phyloP scores from a whole-genome alignment of 2,329 filamentous ascomycete species.

The Botrytis cinerea region DNA sequence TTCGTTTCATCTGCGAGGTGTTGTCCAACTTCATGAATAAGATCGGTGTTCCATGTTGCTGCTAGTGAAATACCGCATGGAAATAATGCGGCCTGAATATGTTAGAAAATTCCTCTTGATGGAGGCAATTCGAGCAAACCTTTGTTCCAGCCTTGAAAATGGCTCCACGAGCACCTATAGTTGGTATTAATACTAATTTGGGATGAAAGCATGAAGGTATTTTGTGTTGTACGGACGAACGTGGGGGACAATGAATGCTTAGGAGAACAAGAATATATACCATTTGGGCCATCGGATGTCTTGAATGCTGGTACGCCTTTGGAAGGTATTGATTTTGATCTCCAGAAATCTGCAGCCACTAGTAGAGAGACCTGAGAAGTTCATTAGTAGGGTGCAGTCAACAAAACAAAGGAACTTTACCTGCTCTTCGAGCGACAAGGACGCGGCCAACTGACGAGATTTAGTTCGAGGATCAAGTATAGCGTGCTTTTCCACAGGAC shows the following conservation, averaged over 20 bases:
- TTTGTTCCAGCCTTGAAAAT: slow-evolving; percentile 69
- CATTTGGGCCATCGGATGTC: slow-evolving; percentile 70
- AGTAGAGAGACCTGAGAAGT: slow-evolving; percentile 55
- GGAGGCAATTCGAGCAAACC: slow-evolving; percentile 42
- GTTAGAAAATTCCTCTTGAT: slow-evolving; percentile 21
- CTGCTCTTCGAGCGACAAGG: slow-evolving; percentile 41
- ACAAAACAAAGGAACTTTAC: slow-evolving; percentile 27
- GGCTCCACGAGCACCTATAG: slow-evolving; percentile 56
- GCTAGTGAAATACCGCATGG: slow-evolving; percentile 78
- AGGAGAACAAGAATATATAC: slow-evolving; percentile 36
- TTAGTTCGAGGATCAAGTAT: slow-evolving; percentile 31
- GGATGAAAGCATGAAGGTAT: background rate
- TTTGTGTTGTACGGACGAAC: background rate
- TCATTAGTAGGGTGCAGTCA: slow-evolving; percentile 22
- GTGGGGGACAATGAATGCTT: background rate
- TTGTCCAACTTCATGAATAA: slow-evolving; percentile 69
- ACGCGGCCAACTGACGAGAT: slow-evolving; percentile 35
- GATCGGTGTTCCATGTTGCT: slow-evolving; percentile 73
- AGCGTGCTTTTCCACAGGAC: slow-evolving; percentile 31
- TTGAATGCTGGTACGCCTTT: slow-evolving; percentile 66
- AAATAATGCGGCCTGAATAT: slow-evolving; percentile 67
- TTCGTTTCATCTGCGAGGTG: slow-evolving; percentile 72
- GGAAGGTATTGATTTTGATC: slow-evolving; percentile 62
- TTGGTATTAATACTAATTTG: background rate
- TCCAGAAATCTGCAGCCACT: slow-evolving; percentile 69